These are phyloP conservation scores for Cladobotryum protrusum DNA, from an alignment of 2,329 filamentous ascomycete genomes.

Conservation along the genomic window DNA sequence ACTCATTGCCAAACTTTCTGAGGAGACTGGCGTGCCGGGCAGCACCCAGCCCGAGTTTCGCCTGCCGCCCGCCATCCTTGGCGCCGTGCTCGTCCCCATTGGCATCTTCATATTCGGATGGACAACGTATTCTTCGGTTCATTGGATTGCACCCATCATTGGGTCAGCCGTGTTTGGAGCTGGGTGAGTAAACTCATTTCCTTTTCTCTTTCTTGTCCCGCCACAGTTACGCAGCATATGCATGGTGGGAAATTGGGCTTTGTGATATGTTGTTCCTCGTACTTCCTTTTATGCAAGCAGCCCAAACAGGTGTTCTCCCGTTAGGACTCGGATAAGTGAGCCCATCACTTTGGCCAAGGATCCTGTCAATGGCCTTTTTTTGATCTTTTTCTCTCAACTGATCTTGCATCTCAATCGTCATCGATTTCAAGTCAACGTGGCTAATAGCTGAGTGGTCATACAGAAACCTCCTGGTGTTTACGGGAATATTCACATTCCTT, in stretches of 20 bases:
- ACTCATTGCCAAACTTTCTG: slow-evolving; percentile 49
- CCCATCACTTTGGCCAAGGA: no score
- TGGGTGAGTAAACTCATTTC: slow-evolving; percentile 47
- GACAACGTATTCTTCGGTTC: slow-evolving; percentile 68
- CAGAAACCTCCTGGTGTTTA: slow-evolving; percentile 72
- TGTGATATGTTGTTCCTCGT: no score
- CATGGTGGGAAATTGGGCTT: slow-evolving; percentile 2
- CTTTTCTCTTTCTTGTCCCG: not conserved
- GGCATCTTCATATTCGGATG: slow-evolving; percentile 87
- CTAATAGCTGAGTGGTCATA: slow-evolving; percentile 23
- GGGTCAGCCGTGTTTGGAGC: slow-evolving; percentile 64
- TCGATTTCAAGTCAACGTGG: slow-evolving; percentile 10
- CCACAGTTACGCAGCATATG: slow-evolving; percentile 13
- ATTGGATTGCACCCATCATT: slow-evolving; percentile 72
- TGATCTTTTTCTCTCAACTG: no score
- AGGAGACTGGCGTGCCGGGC: slow-evolving; percentile 45
- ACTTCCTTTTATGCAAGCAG: not conserved
- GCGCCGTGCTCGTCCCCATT: slow-evolving; percentile 70
- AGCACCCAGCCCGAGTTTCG: slow-evolving; percentile 80
- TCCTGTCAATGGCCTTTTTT: not conserved
- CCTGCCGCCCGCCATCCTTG: slow-evolving; percentile 67
- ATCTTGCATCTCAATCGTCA: not conserved
- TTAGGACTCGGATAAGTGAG: not conserved
- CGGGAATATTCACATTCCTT: slow-evolving; percentile 82
- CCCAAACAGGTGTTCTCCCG: not conserved